Evolutionary conservation across 768 basidiomycete genomes (phyloP), one percentile per base, ranked within the genome.

Genomic region (Boletus vinaceobasis): DNA sequence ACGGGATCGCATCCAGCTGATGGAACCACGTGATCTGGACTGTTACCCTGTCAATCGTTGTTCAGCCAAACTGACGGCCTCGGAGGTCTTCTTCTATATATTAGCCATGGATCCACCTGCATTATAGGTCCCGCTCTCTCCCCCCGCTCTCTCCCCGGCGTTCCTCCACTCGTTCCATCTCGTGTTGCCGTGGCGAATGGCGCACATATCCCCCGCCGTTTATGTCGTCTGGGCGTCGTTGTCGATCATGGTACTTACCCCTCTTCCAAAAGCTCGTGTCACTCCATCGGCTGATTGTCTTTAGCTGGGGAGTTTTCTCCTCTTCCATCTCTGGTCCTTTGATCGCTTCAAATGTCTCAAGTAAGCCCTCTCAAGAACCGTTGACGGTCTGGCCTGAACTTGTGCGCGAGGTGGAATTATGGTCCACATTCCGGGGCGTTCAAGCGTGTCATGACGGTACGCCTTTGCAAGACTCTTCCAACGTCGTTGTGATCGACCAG

Each of bases 381-480:
- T 11, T 11, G 37, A 11, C 1, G 29, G 7, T 27, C 15, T n/a
- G 9, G 10, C 17, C 26, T 49, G 2, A 58, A 36, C 7, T 29
- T 9, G 10, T 9, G 33, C 26, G 36, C 54, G 15, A 89, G 88
- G 66, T 90, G 87, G 87, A 81, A 85, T 62, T 80, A 78, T 29
- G 86, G 84, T 1, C 77, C 79, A 3, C 70, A 82, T 55, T 79
- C 84, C 15, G 88, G 87, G n/a, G 79, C 86, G 4, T 92, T 92
- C 74, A 92, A 90, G 69, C 82, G 91, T 27, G 64, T 92, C 65
- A 92, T 93, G 90, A 92, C 88, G 36, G 89, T 90, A 56, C 52
- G 82, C 68, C n/a, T 14, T 21, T 13, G 13, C 38, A 23, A 29
- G 17, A 6, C 29, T 39, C 15, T 36, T 19, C 13, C 23, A 5